A percentile compares a stretch with the other conserved stretches of the same genome.
phyloP scores from a whole-genome alignment of 108 stramenopile genomes.

The Nitzschia sp. region DNA sequence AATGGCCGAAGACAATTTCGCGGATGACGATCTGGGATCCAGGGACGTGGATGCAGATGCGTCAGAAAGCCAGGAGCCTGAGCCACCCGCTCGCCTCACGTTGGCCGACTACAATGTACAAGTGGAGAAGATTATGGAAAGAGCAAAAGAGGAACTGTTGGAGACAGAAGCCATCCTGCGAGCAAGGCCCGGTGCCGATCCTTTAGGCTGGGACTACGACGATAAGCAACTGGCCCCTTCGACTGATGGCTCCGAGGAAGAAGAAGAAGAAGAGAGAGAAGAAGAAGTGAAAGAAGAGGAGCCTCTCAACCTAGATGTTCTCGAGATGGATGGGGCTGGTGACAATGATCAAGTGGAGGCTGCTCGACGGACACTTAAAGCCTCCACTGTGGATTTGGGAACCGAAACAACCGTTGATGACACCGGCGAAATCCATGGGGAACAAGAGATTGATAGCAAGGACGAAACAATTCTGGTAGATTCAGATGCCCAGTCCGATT shows the following conservation, averaged over 20 bases:
- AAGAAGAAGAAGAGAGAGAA: neutral
- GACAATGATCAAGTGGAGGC: neutral
- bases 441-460: neutral
- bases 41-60: neutral
- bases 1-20: neutral
- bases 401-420: neutral
- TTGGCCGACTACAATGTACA: conserved; percentile 68
- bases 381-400: neutral
- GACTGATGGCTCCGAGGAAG: conserved; percentile 7
- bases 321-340: conserved; percentile 4
- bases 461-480: neutral
- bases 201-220: conserved; percentile 40
- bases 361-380: too few relatives aligned
- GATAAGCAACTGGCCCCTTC: conserved; percentile 19
- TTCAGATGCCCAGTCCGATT: neutral
- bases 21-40: neutral
- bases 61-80: neutral
- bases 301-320: neutral
- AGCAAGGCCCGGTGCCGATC: conserved; percentile 65
- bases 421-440: neutral
- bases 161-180: conserved; percentile 88
- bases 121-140: conserved; percentile 55
- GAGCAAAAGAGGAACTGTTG: conserved; percentile 62
- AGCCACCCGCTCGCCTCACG: conserved; percentile 22
- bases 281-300: conserved; percentile 10